Percentiles rank a stretch among this genome's conserved stretches.
These are phyloP conservation scores for Globisporangium cylindrosporum DNA, from an alignment of 352 stramenopile species.

Conservation along the genomic window DNA sequence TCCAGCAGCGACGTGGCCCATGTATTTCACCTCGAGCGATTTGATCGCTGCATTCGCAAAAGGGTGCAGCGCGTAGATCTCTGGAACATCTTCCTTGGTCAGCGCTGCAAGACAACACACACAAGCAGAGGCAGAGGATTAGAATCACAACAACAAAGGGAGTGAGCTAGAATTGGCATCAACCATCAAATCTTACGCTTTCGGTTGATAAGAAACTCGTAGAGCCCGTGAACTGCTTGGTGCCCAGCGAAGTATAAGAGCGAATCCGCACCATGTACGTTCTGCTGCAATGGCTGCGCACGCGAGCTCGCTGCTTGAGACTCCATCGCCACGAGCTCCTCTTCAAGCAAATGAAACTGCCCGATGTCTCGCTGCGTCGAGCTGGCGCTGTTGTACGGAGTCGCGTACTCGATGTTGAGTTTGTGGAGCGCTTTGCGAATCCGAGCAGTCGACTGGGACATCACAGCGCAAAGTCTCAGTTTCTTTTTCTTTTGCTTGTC, in stretches of 20 bases:
- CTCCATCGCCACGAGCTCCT: conserved; percentile 34
- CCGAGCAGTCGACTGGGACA: conserved; percentile 65
- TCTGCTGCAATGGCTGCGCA: conserved; percentile 22
- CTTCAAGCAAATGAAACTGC: conserved; percentile 45
- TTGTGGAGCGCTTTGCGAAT: conserved; percentile 63
- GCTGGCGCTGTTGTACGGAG: conserved; percentile 52
- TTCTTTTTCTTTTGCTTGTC: conserved; percentile 9
- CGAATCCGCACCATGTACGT: conserved; percentile 58
- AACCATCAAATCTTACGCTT: conserved; percentile 43
- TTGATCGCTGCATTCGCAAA: conserved; percentile 67
- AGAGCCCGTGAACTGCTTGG: conserved; percentile 62
- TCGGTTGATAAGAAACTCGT: conserved; percentile 76
- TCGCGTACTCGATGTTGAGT: conserved; percentile 52
- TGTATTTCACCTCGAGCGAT: conserved; percentile 44
- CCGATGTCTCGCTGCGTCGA: conserved; percentile 38
- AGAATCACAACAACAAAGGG: neutral
- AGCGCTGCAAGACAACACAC: conserved; percentile 31
- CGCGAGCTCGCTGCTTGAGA: conserved; percentile 3
- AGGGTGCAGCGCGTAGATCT: conserved; percentile 48
- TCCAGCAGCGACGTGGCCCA: conserved; percentile 26
- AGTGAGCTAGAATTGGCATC: no score
- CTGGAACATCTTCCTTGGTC: conserved; percentile 72
- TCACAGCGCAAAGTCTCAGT: conserved; percentile 41
- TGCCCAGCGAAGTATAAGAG: conserved; percentile 64
- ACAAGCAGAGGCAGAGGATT: neutral